These are phyloP conservation scores for Selaginella tamariscina DNA, from an alignment of 75 land plant species.

Conservation along the genomic window DNA sequence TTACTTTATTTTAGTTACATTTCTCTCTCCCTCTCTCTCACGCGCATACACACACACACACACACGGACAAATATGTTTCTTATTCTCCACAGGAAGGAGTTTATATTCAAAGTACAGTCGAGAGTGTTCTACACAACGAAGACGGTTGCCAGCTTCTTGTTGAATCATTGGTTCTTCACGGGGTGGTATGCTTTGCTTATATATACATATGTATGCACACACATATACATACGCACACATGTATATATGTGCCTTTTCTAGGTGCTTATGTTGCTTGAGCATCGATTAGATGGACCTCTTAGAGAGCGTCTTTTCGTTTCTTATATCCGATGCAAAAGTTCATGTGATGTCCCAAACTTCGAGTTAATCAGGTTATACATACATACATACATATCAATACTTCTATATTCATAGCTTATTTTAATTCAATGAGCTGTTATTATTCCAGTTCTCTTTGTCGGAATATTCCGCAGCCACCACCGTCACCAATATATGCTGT, in stretches of 20 bases:
- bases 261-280: constrained; percentile 34
- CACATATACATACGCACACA: no score
- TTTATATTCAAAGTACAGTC: constrained; percentile 30
- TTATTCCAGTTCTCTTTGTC: constrained; percentile 28
- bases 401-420: no score
- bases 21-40: no score
- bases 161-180: constrained; percentile 29
- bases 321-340: constrained; percentile 25
- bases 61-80: no score
- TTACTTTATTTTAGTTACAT: background rate
- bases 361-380: no score
- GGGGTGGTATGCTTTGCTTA: no score
- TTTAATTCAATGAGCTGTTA: no score
- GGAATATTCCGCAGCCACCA: constrained; percentile 9
- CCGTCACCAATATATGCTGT: constrained; percentile 16
- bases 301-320: constrained; percentile 33
- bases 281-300: constrained; percentile 29
- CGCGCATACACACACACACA: no score
- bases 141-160: constrained; percentile 32
- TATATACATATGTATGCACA: no score
- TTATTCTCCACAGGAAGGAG: constrained; percentile 40
- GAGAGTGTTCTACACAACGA: constrained; percentile 34
- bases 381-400: no score
- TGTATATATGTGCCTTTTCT: no score
- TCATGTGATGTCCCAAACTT: constrained; percentile 27